Percentiles rank a stretch among this genome's conserved stretches.
Conservation (phyloP, 371 early-diverging fungal species). For the Lichtheimia corymbifera region DNA sequence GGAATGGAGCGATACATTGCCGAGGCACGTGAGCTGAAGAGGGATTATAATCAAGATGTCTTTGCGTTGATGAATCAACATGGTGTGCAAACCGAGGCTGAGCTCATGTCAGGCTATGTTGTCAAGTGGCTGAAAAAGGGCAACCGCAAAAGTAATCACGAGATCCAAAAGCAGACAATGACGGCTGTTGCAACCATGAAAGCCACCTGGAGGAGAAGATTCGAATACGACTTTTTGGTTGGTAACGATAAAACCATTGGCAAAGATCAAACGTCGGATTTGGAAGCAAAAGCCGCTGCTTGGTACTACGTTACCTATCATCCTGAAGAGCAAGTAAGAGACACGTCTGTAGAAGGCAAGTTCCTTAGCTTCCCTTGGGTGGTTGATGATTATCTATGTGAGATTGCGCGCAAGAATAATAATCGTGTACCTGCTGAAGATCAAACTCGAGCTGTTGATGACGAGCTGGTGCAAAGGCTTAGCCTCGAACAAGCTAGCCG, state of each 20-base stretch:
- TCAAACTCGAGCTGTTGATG: conserved; percentile 15
- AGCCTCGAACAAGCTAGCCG: neutral
- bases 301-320: conserved; percentile 75
- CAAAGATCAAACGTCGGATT: conserved; percentile 3
- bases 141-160: conserved; percentile 43
- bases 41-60: conserved; percentile 55
- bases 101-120: conserved; percentile 47
- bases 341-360: conserved; percentile 21
- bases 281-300: conserved; percentile 60
- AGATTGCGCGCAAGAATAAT: conserved; percentile 33
- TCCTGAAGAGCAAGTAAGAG: conserved; percentile 24
- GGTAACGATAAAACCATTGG: conserved; percentile 7
- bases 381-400: conserved; percentile 53
- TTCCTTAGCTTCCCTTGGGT: conserved; percentile 70
- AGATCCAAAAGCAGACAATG: conserved; percentile 46
- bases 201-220: conserved; percentile 33
- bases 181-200: conserved; percentile 35
- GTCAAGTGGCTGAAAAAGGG: conserved; percentile 45
- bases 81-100: conserved; percentile 60
- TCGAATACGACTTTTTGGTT: conserved; percentile 47
- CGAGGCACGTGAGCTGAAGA: conserved; percentile 47
- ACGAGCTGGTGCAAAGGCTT: conserved; percentile 4
- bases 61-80: conserved; percentile 64
- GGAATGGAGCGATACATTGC: conserved; percentile 59
- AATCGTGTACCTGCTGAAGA: conserved; percentile 5